Evolutionary conservation across 2,329 filamentous ascomycete species (phyloP).

Genomic region (Arthroderma sp.): DNA sequence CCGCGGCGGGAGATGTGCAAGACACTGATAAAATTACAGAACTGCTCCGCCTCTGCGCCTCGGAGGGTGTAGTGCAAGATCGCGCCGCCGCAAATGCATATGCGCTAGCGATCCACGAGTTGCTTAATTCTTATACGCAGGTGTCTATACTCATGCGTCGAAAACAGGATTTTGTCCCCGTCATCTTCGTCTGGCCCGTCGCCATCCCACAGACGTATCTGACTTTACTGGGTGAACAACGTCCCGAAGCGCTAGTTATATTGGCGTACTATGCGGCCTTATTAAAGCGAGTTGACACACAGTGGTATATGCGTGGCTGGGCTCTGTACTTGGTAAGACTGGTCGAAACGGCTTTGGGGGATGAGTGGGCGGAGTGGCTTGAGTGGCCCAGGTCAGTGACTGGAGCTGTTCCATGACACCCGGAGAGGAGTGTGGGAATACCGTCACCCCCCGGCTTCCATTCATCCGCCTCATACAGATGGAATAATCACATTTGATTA

Average conservation of each 20-base stretch:
- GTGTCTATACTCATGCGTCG: slow-evolving; percentile 15
- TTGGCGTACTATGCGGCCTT: slow-evolving; percentile 20
- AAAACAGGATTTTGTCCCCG: slow-evolving; percentile 16
- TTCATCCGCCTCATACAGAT: too few relatives aligned
- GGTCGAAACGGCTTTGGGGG: slow-evolving; percentile 15
- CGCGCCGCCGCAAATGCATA: slow-evolving; percentile 15
- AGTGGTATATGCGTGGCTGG: slow-evolving; percentile 19
- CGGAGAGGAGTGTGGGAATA: too few relatives aligned
- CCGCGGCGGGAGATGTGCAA: slow-evolving; percentile 14
- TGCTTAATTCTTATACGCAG: slow-evolving; percentile 19
- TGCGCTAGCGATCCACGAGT: slow-evolving; percentile 18
- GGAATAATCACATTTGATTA: too few relatives aligned
- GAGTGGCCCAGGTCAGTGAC: slow-evolving; percentile 15
- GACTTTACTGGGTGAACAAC: slow-evolving; percentile 16
- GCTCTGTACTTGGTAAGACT: slow-evolving; percentile 17
- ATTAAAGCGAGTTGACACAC: slow-evolving; percentile 16
- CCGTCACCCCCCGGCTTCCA: too few relatives aligned
- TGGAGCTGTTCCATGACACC: too few relatives aligned
- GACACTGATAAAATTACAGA: slow-evolving; percentile 17
- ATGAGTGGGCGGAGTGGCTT: slow-evolving; percentile 17
- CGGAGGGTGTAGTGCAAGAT: neutral
- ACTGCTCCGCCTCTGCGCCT: slow-evolving; percentile 15
- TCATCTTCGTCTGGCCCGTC: slow-evolving; percentile 20
- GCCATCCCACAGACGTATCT: slow-evolving; percentile 17
- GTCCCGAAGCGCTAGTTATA: slow-evolving; percentile 19